Evolutionary conservation across 2,329 filamentous ascomycete genomes (phyloP).

Genomic region (Fusarium sp.): DNA sequence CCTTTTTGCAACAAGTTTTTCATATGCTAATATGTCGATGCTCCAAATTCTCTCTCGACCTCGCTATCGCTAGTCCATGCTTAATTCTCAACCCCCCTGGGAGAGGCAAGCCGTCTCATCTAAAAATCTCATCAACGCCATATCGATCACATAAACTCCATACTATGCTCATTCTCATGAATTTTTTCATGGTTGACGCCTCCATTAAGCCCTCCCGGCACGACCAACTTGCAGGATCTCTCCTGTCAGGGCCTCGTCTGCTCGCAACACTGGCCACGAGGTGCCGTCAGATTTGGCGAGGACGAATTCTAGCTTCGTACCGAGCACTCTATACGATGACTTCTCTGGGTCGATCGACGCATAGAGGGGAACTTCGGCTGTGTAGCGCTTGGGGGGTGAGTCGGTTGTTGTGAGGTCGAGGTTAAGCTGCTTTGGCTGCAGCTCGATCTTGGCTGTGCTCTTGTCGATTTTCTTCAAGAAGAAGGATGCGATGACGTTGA

Average conservation of each 20-base stretch:
- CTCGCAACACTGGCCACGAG: conserved; percentile 87
- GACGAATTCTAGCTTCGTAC: conserved; percentile 88
- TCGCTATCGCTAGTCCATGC: conserved; percentile 13
- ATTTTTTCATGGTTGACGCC: neutral
- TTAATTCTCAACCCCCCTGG: conserved; percentile 4
- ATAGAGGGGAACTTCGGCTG: conserved; percentile 79
- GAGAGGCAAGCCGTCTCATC: conserved; percentile 6
- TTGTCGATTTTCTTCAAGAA: conserved; percentile 98
- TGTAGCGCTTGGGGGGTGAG: conserved; percentile 81
- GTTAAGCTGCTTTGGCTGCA: conserved; percentile 71
- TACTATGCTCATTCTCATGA: conserved; percentile 25
- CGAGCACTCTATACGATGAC: conserved; percentile 83
- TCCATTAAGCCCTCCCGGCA: conserved; percentile 68
- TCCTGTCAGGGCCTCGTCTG: conserved; percentile 75
- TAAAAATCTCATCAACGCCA: conserved; percentile 30
- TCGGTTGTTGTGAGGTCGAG: conserved; percentile 91
- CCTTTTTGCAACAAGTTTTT: neutral
- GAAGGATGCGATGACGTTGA: conserved; percentile 87
- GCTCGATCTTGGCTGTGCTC: conserved; percentile 77
- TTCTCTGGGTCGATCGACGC: conserved; percentile 80
- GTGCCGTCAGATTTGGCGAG: conserved; percentile 78
- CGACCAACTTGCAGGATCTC: conserved; percentile 92
- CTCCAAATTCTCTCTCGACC: neutral
- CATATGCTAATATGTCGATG: conserved; percentile 4
- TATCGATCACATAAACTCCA: conserved; percentile 35